These are phyloP conservation scores for Suillus cothurnatus DNA, from an alignment of 768 basidiomycete species.

Conservation along the genomic window DNA sequence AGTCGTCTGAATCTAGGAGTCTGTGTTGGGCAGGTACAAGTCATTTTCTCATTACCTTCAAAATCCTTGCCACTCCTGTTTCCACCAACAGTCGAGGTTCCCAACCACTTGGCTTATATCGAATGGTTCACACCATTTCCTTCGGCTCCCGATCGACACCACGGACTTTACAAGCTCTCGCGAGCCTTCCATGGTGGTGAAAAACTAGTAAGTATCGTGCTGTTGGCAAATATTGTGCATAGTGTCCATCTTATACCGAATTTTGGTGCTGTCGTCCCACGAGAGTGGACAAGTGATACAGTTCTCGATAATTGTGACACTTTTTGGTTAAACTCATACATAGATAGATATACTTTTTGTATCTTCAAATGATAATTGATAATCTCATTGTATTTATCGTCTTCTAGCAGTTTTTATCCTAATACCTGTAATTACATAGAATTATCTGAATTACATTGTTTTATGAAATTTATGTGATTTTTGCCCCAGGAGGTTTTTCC, in stretches of 20 bases:
- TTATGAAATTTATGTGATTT: too few relatives aligned
- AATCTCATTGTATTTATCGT: too few relatives aligned
- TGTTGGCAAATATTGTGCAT: conserved; percentile 16
- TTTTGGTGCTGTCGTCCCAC: too few relatives aligned
- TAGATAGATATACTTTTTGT: too few relatives aligned
- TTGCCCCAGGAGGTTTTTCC: too few relatives aligned
- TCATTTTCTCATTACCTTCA: conserved; percentile 9
- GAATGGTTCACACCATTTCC: too few relatives aligned
- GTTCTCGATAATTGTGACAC: too few relatives aligned
- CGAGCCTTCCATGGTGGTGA: background rate
- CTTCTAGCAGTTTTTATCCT: too few relatives aligned
- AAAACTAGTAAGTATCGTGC: conserved; percentile 27
- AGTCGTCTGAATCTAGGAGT: background rate
- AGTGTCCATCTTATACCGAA: conserved; percentile 27
- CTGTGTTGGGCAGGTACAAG: conserved; percentile 14
- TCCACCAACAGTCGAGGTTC: conserved; percentile 17
- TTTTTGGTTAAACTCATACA: too few relatives aligned
- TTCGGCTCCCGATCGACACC: conserved; percentile 14
- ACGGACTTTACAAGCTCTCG: conserved; percentile 29
- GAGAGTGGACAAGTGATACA: too few relatives aligned
- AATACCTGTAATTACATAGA: background rate
- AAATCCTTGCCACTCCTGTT: conserved; percentile 17
- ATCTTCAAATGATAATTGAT: too few relatives aligned
- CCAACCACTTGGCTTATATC: too few relatives aligned
- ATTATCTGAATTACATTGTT: background rate